These are phyloP conservation scores for Wickerhamiella kurtzmanii DNA, from an alignment of 805 yeast genomes.

Conservation along the genomic window DNA sequence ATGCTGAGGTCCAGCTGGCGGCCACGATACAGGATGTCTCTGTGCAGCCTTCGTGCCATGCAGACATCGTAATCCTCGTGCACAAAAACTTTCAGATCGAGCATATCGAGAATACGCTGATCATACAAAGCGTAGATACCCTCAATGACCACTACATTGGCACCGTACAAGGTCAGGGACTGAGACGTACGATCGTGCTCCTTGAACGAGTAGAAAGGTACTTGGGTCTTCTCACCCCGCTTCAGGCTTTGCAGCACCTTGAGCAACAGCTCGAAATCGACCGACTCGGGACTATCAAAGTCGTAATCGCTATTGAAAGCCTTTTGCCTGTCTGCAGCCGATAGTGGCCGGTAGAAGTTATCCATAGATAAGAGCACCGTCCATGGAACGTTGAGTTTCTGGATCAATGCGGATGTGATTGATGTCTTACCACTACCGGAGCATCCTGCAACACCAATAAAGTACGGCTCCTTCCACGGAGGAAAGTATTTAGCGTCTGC, in stretches of 20 bases:
- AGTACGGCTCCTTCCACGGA: slow-evolving; percentile 81
- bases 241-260: slow-evolving; percentile 53
- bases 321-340: slow-evolving; percentile 39
- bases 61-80: slow-evolving; percentile 92
- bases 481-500: slow-evolving; percentile 37
- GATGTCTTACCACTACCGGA: slow-evolving; percentile 92
- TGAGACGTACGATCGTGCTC: slow-evolving; percentile 49
- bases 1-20: slow-evolving; percentile 72
- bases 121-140: slow-evolving; percentile 79
- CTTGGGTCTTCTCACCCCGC: slow-evolving; percentile 48
- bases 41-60: slow-evolving; percentile 68
- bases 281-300: slow-evolving; percentile 75
- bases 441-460: slow-evolving; percentile 67
- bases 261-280: slow-evolving; percentile 63
- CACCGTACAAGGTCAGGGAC: slow-evolving; percentile 73
- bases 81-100: slow-evolving; percentile 81
- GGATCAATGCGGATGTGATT: slow-evolving; percentile 70
- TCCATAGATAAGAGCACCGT: slow-evolving; percentile 80
- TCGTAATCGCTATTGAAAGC: slow-evolving; percentile 68
- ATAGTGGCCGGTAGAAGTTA: slow-evolving; percentile 74
- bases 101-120: slow-evolving; percentile 49
- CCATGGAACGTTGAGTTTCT: slow-evolving; percentile 66
- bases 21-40: slow-evolving; percentile 80
- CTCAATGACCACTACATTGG: slow-evolving; percentile 83
- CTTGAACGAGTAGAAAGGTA: slow-evolving; percentile 60